Percentiles rank a stretch among this genome's conserved stretches.
phyloP scores from a whole-genome alignment of 176 grass and related monocot genomes.

The Urochloa ruziziensis region DNA sequence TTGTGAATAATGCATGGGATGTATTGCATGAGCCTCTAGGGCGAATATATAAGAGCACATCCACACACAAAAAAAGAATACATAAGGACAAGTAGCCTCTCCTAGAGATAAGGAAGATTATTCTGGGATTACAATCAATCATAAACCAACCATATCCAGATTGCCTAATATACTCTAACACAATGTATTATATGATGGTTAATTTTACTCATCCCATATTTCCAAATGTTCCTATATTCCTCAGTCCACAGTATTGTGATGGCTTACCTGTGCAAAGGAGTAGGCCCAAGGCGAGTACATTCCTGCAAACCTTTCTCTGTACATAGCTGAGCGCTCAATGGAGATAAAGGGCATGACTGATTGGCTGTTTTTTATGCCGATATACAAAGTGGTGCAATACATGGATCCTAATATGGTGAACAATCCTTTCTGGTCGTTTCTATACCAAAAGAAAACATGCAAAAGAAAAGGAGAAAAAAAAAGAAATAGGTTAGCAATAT shows the following conservation, averaged over 20 bases:
- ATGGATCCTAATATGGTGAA: constrained; percentile 72
- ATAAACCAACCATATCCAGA: too few relatives aligned
- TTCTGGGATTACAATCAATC: too few relatives aligned
- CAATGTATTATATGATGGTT: not conserved
- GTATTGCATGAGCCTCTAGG: too few relatives aligned
- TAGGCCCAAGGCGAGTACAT: constrained; percentile 91
- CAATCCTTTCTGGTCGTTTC: constrained; percentile 58
- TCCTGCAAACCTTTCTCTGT: constrained; percentile 73
- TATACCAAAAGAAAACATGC: constrained; percentile 10
- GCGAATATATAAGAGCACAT: too few relatives aligned
- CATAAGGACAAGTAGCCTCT: too few relatives aligned
- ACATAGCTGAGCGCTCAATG: constrained; percentile 56
- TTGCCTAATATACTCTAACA: too few relatives aligned
- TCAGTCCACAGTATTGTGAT: not conserved
- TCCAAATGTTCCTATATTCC: not conserved
- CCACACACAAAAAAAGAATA: too few relatives aligned
- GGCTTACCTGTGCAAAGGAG: constrained; percentile 62
- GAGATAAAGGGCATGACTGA: constrained; percentile 60
- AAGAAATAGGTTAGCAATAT: too few relatives aligned
- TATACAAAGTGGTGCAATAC: constrained; percentile 40
- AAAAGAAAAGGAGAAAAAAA: not conserved
- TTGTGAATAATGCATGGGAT: too few relatives aligned
- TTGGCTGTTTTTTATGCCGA: constrained; percentile 53
- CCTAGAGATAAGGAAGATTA: too few relatives aligned
- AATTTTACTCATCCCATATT: not conserved